phyloP scores from a whole-genome alignment of 2,329 filamentous ascomycete species.

The Pestalotiopsis sp. region DNA sequence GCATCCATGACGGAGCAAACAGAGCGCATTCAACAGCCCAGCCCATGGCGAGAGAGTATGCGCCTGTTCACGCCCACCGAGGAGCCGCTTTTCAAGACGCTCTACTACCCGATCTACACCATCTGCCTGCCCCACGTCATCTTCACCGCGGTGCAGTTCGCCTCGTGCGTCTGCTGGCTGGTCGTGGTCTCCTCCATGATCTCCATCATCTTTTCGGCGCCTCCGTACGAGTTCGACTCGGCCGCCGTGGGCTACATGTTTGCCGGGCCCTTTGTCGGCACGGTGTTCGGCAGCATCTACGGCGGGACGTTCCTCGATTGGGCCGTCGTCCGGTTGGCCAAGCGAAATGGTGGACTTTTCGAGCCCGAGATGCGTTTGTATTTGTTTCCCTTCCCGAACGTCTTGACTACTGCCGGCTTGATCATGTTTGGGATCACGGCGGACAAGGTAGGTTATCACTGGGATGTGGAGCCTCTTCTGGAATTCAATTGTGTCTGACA shows the following conservation, averaged over 20 bases:
- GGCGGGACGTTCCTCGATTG: constrained; percentile 41
- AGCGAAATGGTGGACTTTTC: constrained; percentile 41
- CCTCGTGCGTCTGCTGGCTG: constrained; percentile 38
- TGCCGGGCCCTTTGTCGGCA: constrained; percentile 37
- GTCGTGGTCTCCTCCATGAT: constrained; percentile 32
- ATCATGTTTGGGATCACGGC: constrained; percentile 42
- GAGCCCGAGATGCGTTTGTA: constrained; percentile 48
- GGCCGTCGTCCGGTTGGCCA: constrained; percentile 38
- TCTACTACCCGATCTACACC: constrained; percentile 1
- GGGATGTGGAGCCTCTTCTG: neutral
- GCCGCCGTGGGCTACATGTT: constrained; percentile 31
- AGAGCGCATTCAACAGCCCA: neutral
- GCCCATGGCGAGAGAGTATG: constrained; percentile 11
- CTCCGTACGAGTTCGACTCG: constrained; percentile 32
- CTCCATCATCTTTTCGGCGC: constrained; percentile 37
- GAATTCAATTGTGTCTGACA: neutral
- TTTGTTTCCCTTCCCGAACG: constrained; percentile 23
- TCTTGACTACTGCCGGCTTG: constrained; percentile 37
- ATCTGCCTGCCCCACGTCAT: constrained; percentile 39
- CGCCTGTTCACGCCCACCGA: constrained; percentile 9
- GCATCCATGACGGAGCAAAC: neutral
- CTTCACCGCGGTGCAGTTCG: constrained; percentile 42
- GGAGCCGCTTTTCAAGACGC: constrained; percentile 4
- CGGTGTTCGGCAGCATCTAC: constrained; percentile 39
- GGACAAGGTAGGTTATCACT: constrained; percentile 29